A percentile compares a stretch with the other conserved stretches of the same genome.
phyloP scores from a whole-genome alignment of 352 stramenopile genomes.

The Pythium monospermum region DNA sequence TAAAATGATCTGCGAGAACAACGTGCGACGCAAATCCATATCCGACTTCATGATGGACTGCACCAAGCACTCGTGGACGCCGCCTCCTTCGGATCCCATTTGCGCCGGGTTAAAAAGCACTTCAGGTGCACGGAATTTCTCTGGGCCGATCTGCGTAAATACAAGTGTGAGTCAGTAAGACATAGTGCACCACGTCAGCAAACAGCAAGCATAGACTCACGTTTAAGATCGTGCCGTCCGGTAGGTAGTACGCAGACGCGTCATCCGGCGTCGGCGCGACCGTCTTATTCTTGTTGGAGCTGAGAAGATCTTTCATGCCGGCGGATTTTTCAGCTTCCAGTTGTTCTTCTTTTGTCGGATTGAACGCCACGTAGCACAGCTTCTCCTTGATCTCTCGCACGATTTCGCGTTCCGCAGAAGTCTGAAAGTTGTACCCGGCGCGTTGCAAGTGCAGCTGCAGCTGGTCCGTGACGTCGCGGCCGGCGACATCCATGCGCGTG shows the following conservation, averaged over 20 bases:
- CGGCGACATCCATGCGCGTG: constrained; percentile 74
- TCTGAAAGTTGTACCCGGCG: constrained; percentile 85
- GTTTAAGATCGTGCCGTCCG: constrained; percentile 81
- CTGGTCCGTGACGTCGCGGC: constrained; percentile 79
- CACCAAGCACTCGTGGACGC: constrained; percentile 85
- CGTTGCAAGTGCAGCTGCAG: constrained; percentile 72
- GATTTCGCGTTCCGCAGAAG: constrained; percentile 84
- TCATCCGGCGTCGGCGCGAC: constrained; percentile 33
- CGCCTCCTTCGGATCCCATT: constrained; percentile 57
- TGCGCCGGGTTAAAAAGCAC: constrained; percentile 60
- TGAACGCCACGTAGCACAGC: constrained; percentile 82
- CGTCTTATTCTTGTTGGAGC: constrained; percentile 37
- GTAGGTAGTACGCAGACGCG: constrained; percentile 72
- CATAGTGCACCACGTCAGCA: neutral
- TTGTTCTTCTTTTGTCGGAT: constrained; percentile 79
- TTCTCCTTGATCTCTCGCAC: constrained; percentile 89
- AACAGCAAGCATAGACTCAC: constrained; percentile 23
- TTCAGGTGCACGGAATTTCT: constrained; percentile 62
- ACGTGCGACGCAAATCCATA: constrained; percentile 93
- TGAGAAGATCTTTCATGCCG: constrained; percentile 17
- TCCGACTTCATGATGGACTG: constrained; percentile 97
- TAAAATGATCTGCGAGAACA: constrained; percentile 92
- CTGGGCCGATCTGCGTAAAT: constrained; percentile 37
- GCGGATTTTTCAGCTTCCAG: constrained; percentile 65
- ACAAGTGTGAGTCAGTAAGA: neutral